phyloP scores from a whole-genome alignment of 2,329 filamentous ascomycete species.

The Trichoderma sp. region DNA sequence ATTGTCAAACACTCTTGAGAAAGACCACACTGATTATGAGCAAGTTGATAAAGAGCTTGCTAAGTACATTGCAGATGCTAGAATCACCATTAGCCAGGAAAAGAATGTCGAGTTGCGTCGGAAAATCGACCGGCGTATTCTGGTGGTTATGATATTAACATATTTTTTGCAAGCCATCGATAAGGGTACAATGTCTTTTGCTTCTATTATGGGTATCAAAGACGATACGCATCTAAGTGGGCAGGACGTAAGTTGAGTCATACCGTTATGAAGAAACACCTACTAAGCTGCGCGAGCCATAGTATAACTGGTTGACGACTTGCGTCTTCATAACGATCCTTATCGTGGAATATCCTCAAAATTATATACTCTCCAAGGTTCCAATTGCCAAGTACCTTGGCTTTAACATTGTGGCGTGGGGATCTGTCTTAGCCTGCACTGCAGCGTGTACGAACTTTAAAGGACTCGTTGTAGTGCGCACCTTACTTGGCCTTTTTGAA shows the following conservation, averaged over 20 bases:
- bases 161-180: conserved; percentile 21
- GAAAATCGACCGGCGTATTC: conserved; percentile 19
- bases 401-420: conserved; percentile 22
- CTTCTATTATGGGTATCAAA: conserved; percentile 20
- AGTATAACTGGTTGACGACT: conserved; percentile 21
- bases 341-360: conserved; percentile 20
- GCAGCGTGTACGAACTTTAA: conserved; percentile 15
- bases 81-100: conserved; percentile 15
- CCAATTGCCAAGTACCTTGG: conserved; percentile 22
- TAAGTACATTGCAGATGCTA: conserved; percentile 6
- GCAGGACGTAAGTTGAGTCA: conserved; percentile 7
- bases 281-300: background rate
- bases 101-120: conserved; percentile 8
- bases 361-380: conserved; percentile 9
- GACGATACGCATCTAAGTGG: background rate
- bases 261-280: too few species aligned
- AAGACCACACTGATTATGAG: conserved; percentile 12
- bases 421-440: conserved; percentile 10
- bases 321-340: conserved; percentile 21
- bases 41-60: conserved; percentile 13
- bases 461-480: background rate
- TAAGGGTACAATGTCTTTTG: conserved; percentile 23
- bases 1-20: background rate
- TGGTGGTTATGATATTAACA: conserved; percentile 8
- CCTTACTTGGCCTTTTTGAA: conserved; percentile 18